Base-by-base conservation (phyloP, 2,329 filamentous ascomycete species). In the Ilyonectria destructans region DNA sequence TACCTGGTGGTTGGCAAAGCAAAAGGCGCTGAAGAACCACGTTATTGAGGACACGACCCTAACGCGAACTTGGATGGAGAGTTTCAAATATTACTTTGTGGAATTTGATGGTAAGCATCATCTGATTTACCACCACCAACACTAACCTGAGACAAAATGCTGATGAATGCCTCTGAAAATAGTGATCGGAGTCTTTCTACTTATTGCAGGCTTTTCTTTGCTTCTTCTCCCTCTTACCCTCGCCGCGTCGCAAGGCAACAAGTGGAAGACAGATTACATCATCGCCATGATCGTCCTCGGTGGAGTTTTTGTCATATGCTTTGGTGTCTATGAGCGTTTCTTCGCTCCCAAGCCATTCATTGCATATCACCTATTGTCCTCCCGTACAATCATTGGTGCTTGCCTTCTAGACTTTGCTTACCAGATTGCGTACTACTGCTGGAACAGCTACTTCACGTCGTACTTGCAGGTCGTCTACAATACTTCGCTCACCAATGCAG, bases 261-360 rank as follows among this genome's bases (percentile, higher is more conserved):
- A 77, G 46, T 87, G 84, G 84, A 67, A 75, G 19, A 82, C 80
- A 10, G 78, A 78, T 9, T 81, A 79, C 61, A 80, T 86, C 65
- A 83, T 86, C 35, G 81, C 78, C 58, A 82, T 85, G 75, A 79
- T 86, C 23, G 81, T 89, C 2, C 71, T 89, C 21, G 88, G 89
- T 1, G 80, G 80, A 4, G 75, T 85, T 0, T 81, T 84, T 26
- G 75, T 90, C 3, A 77, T 82, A 4, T 75, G 77, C 2, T 88
- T 91, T 69, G 85, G 81, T 2, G 45, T 68, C 61, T 87, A 4
- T 89, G 88, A 85, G 89, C 92, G 78, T 83, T 79, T 71, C 4
- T 48, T 68, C 26, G 64, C 72, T 1, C 72, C 70, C 0, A 83
- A 85, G 51, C 88, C 78, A 2, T 72, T 80, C 26, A 74, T 80